These are phyloP conservation scores for Sarocladium oryzae DNA, from an alignment of 2,329 filamentous ascomycete genomes.

Conservation along the genomic window DNA sequence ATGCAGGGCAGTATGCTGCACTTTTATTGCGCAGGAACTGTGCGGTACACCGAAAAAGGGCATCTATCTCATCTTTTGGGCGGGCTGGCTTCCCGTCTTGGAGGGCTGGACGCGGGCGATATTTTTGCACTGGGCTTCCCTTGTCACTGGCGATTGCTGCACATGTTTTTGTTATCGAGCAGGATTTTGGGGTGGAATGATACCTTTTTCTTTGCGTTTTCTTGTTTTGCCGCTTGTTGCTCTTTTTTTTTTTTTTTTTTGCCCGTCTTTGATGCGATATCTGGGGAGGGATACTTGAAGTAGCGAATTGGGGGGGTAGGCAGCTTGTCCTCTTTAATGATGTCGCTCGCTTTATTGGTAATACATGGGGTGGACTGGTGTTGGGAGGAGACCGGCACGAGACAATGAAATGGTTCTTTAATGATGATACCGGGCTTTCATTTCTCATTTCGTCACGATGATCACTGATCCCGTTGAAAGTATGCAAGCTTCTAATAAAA, in stretches of 20 bases:
- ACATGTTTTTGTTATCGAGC: neutral
- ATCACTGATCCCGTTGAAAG: neutral
- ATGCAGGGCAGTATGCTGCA: too few relatives aligned
- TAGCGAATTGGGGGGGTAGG: neutral
- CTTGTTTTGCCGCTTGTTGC: neutral
- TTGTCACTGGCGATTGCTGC: neutral
- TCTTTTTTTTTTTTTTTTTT: neutral
- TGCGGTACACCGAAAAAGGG: too few relatives aligned
- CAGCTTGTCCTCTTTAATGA: neutral
- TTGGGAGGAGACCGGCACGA: neutral
- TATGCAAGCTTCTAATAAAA: too few relatives aligned
- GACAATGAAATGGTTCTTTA: neutral
- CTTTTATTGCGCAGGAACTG: too few relatives aligned
- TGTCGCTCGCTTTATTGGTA: constrained; percentile 6
- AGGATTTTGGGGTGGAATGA: neutral
- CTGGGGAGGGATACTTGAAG: neutral
- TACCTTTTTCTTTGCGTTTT: constrained; percentile 7
- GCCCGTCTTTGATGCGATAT: too few relatives aligned
- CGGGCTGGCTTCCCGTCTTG: constrained; percentile 3
- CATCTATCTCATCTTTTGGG: neutral
- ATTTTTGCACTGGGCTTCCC: neutral
- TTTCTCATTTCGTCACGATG: neutral
- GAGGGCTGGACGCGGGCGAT: neutral
- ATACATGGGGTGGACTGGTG: neutral
- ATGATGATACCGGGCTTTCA: neutral